Base-by-base conservation (phyloP, 805 yeast species). In the Yamadazyma tumulicola region DNA sequence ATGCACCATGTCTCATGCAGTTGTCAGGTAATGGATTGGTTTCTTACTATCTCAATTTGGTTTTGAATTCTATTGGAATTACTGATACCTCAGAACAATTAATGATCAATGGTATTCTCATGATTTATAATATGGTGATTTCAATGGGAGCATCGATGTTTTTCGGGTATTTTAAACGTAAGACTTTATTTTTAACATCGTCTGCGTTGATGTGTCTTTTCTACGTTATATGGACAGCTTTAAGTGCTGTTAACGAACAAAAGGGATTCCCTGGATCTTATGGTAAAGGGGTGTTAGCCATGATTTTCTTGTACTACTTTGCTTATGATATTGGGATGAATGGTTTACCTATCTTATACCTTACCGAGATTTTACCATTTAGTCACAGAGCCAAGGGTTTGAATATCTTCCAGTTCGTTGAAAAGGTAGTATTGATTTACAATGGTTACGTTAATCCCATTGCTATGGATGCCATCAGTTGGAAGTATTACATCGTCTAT, bases 21-120 rank as follows among this genome's bases (percentile, higher is more conserved):
- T 39, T 69, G 28, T 66, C 74, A 15, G 78, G 78, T 44, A 71
- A 69, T 45, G 74, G 73, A 33, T 52, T 73, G 38, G 70, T 69
- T 19, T 66, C 75, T 4, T 72, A 70, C 59, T 73, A 73, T 50
- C 55, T 73, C 43, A 55, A 61, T 38, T 59, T 64, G 45, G 79
- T 76, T 8, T 60, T 75, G 41, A 48, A 53, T 35, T 64, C 74
- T 16, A 72, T 75, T 48, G 80, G 81, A 34, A 69, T 74, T 45
- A 69, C 72, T 30, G 60, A 58, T 8, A 55, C 62, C 17, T 51
- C 51, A 34, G 52, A 57, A 31, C 74, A 74, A 51, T 60, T 73
- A 34, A 49, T 65, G 29, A 65, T 74, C 49, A 74, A 75, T 49
- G 77, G 73, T 38, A 66, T 69, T 34, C 59, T 73, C 40, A 67